A percentile compares a stretch with the other conserved stretches of the same genome.
phyloP scores from a whole-genome alignment of 495 filamentous ascomycete species.

The Daldinia loculata region DNA sequence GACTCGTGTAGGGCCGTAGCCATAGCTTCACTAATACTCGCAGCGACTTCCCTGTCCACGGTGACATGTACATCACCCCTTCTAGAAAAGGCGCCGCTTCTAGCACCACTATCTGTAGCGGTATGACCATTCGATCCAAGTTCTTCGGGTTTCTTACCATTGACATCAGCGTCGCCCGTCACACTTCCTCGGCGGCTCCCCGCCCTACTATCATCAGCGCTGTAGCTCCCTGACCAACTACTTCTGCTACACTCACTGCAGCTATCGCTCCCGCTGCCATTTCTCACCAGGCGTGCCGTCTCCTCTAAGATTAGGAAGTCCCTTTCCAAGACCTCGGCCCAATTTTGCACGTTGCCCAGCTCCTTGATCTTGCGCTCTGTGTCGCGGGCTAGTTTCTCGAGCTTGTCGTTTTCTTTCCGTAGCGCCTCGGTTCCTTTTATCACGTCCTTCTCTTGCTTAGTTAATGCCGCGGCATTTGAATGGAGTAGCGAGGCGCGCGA shows the following conservation, averaged over 20 bases:
- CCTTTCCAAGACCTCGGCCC: conserved; percentile 94
- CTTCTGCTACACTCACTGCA: conserved; percentile 45
- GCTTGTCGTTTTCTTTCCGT: conserved; percentile 73
- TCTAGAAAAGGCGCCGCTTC: neutral
- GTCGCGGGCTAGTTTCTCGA: conserved; percentile 71
- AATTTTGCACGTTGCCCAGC: conserved; percentile 96
- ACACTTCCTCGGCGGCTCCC: conserved; percentile 46
- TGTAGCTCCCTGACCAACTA: conserved; percentile 51
- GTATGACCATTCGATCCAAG: conserved; percentile 16
- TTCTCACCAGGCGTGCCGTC: conserved; percentile 72
- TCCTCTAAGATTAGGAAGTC: conserved; percentile 90
- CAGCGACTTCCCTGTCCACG: conserved; percentile 34
- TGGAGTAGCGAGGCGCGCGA: conserved; percentile 80
- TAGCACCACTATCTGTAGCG: neutral
- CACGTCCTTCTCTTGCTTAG: conserved; percentile 77
- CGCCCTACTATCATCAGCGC: conserved; percentile 42
- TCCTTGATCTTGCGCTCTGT: conserved; percentile 82
- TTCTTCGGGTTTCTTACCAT: conserved; percentile 22
- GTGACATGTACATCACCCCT: conserved; percentile 17
- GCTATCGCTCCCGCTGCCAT: conserved; percentile 49
- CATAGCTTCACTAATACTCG: conserved; percentile 43
- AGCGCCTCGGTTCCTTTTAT: conserved; percentile 70
- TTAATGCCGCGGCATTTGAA: conserved; percentile 71
- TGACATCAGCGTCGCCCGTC: conserved; percentile 34
- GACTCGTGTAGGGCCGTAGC: conserved; percentile 37